Evolutionary conservation across 208 protist species (phyloP), one percentile per base, ranked within the genome.

Genomic region (Acanthamoeba divionensis): DNA sequence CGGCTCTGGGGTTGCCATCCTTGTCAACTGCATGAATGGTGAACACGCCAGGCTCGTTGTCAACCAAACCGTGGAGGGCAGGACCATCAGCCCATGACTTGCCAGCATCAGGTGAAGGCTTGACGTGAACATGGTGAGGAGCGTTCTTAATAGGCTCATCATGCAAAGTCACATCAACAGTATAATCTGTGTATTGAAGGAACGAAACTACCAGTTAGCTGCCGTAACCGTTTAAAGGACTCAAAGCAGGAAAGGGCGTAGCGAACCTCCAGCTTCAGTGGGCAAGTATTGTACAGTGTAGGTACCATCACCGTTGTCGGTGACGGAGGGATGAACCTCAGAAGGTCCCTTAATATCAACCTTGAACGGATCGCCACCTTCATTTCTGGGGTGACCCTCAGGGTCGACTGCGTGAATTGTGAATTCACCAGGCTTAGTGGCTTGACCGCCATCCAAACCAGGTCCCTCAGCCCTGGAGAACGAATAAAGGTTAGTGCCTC

Each of bases 301-400:
- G 31, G 93, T 94, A 85, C 93, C 93, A n/a, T 95, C 91, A 13
- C 93, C 93, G 41, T 95, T 95, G 79, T 94, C 92, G n/a, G 52
- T 31, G 47, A 95, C 89, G 26, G 50, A 13, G 41, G 93, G 65
- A 8, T 83, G 62, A n/a, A 94, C 88, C 29, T 90, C 90, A 38
- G 90, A 63, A 63, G 92, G 85, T 54, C 87, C 93, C 44, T 15
- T 44, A 65, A 94, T 86, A 29, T 60, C 57, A 15, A 94, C 93
- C 60, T 88, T 85, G 85, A 94, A 93, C n/a, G 90, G 92, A 77
- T 93, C 91, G 36, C 80, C 91, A 66, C 92, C 92, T 2, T 88
- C 45, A 2, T n/a, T 73, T n/a, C 69, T 63, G 38, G 50, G 54
- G 15, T 91, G 66, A 24, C 71, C 83, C 9, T 92, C 83, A 36